Base-by-base conservation (phyloP, 2,329 filamentous ascomycete species). In the Alternaria arborescens region DNA sequence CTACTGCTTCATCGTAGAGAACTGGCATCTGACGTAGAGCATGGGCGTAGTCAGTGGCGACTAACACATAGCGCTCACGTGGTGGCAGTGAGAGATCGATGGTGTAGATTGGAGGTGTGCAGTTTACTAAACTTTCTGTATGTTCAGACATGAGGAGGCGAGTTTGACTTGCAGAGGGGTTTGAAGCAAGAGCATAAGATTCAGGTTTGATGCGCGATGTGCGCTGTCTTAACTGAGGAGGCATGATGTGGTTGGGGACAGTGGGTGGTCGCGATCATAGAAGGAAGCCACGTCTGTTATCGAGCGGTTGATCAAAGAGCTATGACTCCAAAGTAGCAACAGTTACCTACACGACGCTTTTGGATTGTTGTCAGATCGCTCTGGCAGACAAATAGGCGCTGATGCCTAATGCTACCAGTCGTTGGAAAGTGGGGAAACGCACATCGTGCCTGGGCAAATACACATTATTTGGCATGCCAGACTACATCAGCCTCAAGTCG, bases 61-160 rank as follows among this genome's bases (percentile, higher is more conserved):
- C 73, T 30, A 81, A 71, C 18, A 78, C 71, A 72, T 88, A 89
- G 52, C 86, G 81, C 60, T 84, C 72, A 28, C 77, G 70, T 2
- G 87, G 85, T 1, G 85, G 81, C 3, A 83, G 80, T 2, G 84
- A 85, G 3, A 88, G 80, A 65, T 89, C 82, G 64, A 88, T 87
- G 12, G 66, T 78, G 68, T 82, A 84, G 10, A 71, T 67, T 8
- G 82, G 82, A 12, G 73, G 71, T 2, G 22, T 44, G 32, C 24
- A 34, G 52, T 7, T n/a, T n/a, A 44, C 16, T 14, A 26, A n/a
- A 10, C 18, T 42, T 11, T 38, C 44, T 7, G 40, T 16, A n/a
- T 30, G 22, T 42, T 34, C 36, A 50, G 46, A 50, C 38, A 53
- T 53, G 24, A 44, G 41, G 47, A 30, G 30, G 18, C 24, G n/a